Base-by-base conservation (phyloP, 2,329 filamentous ascomycete species). In the Tolypocladium ovalisporum region DNA sequence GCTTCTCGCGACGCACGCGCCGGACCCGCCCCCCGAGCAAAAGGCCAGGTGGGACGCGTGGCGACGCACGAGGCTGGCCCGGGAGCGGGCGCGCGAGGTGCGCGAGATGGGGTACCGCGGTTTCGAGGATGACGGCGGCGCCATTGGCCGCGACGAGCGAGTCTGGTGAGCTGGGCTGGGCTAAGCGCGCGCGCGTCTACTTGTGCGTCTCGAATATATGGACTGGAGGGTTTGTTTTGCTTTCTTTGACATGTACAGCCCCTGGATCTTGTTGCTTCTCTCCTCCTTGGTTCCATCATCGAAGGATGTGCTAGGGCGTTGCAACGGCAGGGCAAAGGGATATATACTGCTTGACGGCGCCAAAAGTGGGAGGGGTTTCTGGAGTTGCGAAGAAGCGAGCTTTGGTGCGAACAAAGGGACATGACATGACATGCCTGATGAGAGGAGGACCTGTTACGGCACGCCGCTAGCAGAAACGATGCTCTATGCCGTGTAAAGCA, bases 11-110 rank as follows among this genome's bases (percentile, higher is more conserved):
- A 67, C 66, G 58, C 65, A 72, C 32, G 73, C 72, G 62, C 67
- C 66, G 4, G 68, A 71, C 24, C 59, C 62, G 24, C 66, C 72
- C 4, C 62, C 72, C 0, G 77, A 77, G 58, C 72, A 79, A 40
- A 68, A 65, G 62, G 71, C 70, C 3, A 74, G 71, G 55, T 75
- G 75, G 66, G 72, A 75, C 13, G 71, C 71, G 2, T 81, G 79
- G 79, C 71, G 71, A 34, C 67, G 67, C 32, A 69, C 71, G 13
- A 69, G 74, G 32, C 57, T 73, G 34, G 75, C 72, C 4, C 69
- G 67, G 52, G 75, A 80, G 61, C 67, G 68, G 40, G 72, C 70
- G 2, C 64, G 71, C 40, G 73, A 75, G 47, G 67, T 68, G 27
- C 65, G 71, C 42, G 73, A 76, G 57, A 69, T 72, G 67, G 74